Evolutionary conservation across 768 basidiomycete species (phyloP).

Genomic region (Lactarius hengduanensis): DNA sequence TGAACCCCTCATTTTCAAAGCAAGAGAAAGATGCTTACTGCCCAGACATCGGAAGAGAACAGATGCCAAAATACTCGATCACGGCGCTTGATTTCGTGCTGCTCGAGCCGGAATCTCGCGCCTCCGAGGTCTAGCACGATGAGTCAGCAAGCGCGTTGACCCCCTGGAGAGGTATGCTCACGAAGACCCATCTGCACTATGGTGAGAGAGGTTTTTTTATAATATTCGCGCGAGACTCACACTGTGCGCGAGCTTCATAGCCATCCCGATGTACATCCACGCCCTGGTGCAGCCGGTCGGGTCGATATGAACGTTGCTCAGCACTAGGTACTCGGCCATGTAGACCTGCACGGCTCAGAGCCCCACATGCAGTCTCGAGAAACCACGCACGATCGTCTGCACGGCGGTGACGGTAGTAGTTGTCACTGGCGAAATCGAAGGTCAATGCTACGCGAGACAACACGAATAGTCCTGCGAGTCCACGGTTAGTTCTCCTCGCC

Average conservation of each 20-base stretch:
- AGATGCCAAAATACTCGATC: conserved; percentile 66
- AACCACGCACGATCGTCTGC: conserved; percentile 51
- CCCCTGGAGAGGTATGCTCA: conserved; percentile 31
- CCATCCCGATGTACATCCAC: conserved; percentile 60
- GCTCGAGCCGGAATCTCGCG: conserved; percentile 56
- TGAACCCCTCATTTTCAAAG: background rate
- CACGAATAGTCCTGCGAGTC: conserved; percentile 61
- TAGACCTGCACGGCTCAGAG: conserved; percentile 36
- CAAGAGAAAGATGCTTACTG: conserved; percentile 39
- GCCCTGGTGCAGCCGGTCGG: conserved; percentile 45
- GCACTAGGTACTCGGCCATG: conserved; percentile 50
- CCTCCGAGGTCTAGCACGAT: conserved; percentile 52
- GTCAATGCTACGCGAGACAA: conserved; percentile 54
- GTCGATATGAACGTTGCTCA: conserved; percentile 49
- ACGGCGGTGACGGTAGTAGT: conserved; percentile 56
- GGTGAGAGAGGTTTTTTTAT: background rate
- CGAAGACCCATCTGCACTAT: conserved; percentile 53
- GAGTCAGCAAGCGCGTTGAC: conserved; percentile 22
- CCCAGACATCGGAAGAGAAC: conserved; percentile 61
- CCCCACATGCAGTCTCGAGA: conserved; percentile 29
- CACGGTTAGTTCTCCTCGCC: conserved; percentile 47
- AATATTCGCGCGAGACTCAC: conserved; percentile 41
- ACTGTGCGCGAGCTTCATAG: conserved; percentile 56
- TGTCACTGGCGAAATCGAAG: conserved; percentile 45
- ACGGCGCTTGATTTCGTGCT: conserved; percentile 46